Conservation (phyloP, 345 rosid genomes). For the Cardamine chenopodiifolia region DNA sequence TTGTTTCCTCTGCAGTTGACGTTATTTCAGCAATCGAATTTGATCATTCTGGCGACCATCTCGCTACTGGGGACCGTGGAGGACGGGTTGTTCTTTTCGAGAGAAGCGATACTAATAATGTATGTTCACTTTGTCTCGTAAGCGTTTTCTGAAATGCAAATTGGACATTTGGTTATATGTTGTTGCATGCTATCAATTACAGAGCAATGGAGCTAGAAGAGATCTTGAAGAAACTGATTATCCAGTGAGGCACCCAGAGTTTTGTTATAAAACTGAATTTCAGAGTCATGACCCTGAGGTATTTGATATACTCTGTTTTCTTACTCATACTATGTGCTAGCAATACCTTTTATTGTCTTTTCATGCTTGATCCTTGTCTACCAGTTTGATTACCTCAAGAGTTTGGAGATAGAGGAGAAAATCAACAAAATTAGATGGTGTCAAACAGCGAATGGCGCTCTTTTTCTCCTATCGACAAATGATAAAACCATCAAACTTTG, state of each 20-base stretch:
- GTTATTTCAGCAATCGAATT: constrained; percentile 88
- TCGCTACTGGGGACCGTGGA: constrained; percentile 97
- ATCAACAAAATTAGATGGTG: constrained; percentile 97
- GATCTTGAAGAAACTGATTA: constrained; percentile 72
- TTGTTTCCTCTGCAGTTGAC: constrained; percentile 69
- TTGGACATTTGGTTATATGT: constrained; percentile 22
- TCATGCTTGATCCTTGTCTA: constrained; percentile 21
- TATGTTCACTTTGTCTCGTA: constrained; percentile 42
- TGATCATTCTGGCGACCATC: constrained; percentile 77
- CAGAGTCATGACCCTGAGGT: constrained; percentile 99
- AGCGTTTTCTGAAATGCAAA: constrained; percentile 9
- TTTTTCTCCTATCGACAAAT: constrained; percentile 87
- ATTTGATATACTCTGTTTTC: constrained; percentile 25
- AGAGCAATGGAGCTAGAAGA: constrained; percentile 67
- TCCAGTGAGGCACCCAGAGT: constrained; percentile 72
- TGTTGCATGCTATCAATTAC: constrained; percentile 37
- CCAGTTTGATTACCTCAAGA: constrained; percentile 96
- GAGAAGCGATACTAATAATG: constrained; percentile 72
- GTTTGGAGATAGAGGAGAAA: constrained; percentile 99
- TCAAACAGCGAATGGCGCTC: constrained; percentile 78
- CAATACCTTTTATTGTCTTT: background rate
- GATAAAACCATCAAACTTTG: constrained; percentile 60
- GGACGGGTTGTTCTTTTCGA: constrained; percentile 96
- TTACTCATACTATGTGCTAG: background rate
- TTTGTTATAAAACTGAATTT: constrained; percentile 87